phyloP scores from a whole-genome alignment of 225 moss, liverwort and hornwort species.

The Sphagnum contortum region DNA sequence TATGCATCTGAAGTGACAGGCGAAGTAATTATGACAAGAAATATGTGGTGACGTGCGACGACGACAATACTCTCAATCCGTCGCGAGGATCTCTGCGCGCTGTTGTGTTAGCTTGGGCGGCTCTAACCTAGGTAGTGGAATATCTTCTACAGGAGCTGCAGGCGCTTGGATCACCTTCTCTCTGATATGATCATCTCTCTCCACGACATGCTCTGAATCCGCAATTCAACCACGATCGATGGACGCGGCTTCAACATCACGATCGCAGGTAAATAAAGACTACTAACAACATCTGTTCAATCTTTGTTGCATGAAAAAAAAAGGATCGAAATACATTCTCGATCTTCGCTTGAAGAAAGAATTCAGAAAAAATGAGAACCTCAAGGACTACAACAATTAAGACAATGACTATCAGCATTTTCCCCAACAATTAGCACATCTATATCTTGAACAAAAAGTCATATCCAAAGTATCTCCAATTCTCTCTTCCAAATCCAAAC shows the following conservation, averaged over 20 bases:
- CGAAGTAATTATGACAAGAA: conserved; percentile 43
- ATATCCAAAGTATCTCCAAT: too few species aligned
- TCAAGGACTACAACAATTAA: too few species aligned
- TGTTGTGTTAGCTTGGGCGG: conserved; percentile 61
- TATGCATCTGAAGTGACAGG: conserved; percentile 62
- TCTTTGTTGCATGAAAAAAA: too few species aligned
- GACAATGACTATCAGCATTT: too few species aligned
- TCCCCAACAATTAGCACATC: too few species aligned
- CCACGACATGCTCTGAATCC: conserved; percentile 62
- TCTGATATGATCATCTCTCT: conserved; percentile 33
- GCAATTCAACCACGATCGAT: conserved; percentile 73
- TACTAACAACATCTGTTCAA: too few species aligned
- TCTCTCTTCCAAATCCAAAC: too few species aligned
- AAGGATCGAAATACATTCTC: too few species aligned
- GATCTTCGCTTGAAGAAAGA: too few species aligned
- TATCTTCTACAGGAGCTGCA: conserved; percentile 8
- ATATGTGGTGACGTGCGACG: conserved; percentile 44
- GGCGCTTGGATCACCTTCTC: conserved; percentile 80
- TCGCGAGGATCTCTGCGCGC: conserved; percentile 30
- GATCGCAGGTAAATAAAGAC: conserved; percentile 21
- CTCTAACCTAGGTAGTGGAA: not conserved
- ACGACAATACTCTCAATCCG: conserved; percentile 50
- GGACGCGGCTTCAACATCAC: conserved; percentile 63
- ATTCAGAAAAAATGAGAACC: too few species aligned
- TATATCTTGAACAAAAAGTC: too few species aligned